A percentile compares a stretch with the other conserved stretches of the same genome.
phyloP scores from a whole-genome alignment of 2,329 filamentous ascomycete species.

The Pleurostoma richardsiae region DNA sequence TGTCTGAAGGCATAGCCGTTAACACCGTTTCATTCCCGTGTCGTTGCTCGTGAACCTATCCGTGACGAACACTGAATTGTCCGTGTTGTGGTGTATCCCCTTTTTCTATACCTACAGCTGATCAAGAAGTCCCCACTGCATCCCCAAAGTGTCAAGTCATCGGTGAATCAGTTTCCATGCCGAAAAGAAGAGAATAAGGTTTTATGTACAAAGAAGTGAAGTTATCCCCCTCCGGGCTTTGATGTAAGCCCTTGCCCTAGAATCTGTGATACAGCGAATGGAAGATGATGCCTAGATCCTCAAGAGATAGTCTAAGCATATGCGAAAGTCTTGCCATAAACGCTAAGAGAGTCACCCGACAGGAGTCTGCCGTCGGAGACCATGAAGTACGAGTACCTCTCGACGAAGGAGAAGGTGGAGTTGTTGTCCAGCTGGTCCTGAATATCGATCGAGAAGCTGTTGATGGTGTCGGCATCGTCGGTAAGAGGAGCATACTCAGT shows the following conservation, averaged over 20 bases:
- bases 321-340: constrained; percentile 45
- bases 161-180: too few relatives aligned
- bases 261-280: constrained; percentile 6
- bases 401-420: constrained; percentile 39
- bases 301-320: constrained; percentile 19
- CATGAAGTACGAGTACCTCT: constrained; percentile 56
- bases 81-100: background rate
- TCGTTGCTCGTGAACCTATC: too few relatives aligned
- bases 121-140: too few relatives aligned
- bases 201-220: constrained; percentile 4
- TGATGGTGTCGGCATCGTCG: constrained; percentile 31
- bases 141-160: too few relatives aligned
- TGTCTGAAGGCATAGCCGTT: too few relatives aligned
- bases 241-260: background rate
- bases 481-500: constrained; percentile 58
- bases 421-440: constrained; percentile 42
- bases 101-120: background rate
- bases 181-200: background rate
- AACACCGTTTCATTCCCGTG: too few relatives aligned
- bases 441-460: constrained; percentile 43
- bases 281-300: constrained; percentile 2
- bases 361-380: constrained; percentile 37
- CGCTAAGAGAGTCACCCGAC: constrained; percentile 31
- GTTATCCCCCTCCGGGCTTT: background rate
- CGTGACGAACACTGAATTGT: too few relatives aligned